Base-by-base conservation (phyloP, 139 green algal genomes). In the Chlamydomonas eustigma region DNA sequence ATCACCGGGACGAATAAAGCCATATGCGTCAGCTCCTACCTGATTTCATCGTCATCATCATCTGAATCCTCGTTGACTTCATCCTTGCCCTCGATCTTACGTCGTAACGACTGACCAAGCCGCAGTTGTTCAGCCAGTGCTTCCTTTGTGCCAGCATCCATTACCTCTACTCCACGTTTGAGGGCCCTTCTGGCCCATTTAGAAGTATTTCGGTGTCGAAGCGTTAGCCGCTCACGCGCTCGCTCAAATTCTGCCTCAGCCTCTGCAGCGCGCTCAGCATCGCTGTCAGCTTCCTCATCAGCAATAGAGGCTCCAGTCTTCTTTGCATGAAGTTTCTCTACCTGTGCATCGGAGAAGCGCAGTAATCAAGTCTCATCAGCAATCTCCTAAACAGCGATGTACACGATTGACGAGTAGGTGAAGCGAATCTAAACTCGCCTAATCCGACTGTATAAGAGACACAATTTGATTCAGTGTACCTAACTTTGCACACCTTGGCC, bases 131-230 rank as follows among this genome's bases (percentile, higher is more conserved):
- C 94, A 2, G 78, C 80, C 6, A 98, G 64, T 0, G 91, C 93
- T 28, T 72, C 1, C 58, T 78, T 78, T n/a, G 77, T 82, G 38
- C 82, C 84, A 1, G 81, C 81, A 50, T 96, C 91, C 37, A 88
- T 74, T 28, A 90, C 68, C 1, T 78, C 52, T 32, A 83, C 52
- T 2, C 92, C 92, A 8, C 91, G 83, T 78, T 95, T 93, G 1
- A 98, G 82, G 38, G 90, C 93, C 1, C 93, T 85, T 44, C 88
- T 80, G 2, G 93, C 94, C 93, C 94, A 98, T 51, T 88, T 74
- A 3, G 39, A 68, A 2, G 88, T 97, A 85, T 97, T 97, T 44
- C 83, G 86, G 80, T 98, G 95, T 80, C 95, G 94, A 30, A 97
- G 85, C 32, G 94, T 97, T 51, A 98, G 82, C n/a, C 95, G 86